A percentile compares a stretch with the other conserved stretches of the same genome.
These are phyloP conservation scores for Solanum dulcamara DNA, from an alignment of 257 asterid species.

Conservation along the genomic window DNA sequence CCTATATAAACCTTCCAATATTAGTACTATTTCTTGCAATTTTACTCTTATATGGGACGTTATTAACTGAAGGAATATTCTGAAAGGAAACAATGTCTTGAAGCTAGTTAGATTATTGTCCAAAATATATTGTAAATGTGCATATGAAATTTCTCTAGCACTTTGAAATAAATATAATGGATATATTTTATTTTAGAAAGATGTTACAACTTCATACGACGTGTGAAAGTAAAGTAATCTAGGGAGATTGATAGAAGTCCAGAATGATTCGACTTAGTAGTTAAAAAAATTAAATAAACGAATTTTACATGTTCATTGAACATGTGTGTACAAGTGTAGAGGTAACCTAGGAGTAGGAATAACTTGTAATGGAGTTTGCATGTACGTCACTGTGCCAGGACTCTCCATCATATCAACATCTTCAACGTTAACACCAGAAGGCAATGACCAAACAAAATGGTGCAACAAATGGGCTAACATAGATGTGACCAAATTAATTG, in stretches of 20 bases:
- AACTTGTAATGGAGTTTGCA: constrained; percentile 50
- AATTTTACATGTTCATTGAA: neutral
- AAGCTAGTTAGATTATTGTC: neutral
- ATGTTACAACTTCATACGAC: neutral
- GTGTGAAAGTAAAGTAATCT: neutral
- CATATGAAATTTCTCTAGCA: neutral
- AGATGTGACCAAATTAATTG: constrained; percentile 45
- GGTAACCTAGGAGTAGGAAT: constrained; percentile 58
- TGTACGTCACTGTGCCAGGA: constrained; percentile 72
- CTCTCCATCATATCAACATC: constrained; percentile 76
- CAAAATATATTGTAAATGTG: neutral
- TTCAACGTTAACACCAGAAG: constrained; percentile 37
- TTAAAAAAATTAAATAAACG: neutral
- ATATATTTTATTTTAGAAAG: neutral
- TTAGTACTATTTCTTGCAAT: no score
- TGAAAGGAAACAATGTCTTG: neutral
- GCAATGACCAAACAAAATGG: constrained; percentile 46
- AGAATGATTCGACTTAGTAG: no score
- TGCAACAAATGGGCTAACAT: constrained; percentile 72
- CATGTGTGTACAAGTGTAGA: constrained; percentile 14
- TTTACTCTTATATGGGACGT: neutral
- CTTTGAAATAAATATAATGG: neutral
- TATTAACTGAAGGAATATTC: no score
- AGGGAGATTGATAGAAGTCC: no score
- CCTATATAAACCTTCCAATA: no score